Evolutionary conservation across 164 flowering plant species (phyloP), one percentile per base, ranked within the genome.

Genomic region (Cinnamomum micranthum): DNA sequence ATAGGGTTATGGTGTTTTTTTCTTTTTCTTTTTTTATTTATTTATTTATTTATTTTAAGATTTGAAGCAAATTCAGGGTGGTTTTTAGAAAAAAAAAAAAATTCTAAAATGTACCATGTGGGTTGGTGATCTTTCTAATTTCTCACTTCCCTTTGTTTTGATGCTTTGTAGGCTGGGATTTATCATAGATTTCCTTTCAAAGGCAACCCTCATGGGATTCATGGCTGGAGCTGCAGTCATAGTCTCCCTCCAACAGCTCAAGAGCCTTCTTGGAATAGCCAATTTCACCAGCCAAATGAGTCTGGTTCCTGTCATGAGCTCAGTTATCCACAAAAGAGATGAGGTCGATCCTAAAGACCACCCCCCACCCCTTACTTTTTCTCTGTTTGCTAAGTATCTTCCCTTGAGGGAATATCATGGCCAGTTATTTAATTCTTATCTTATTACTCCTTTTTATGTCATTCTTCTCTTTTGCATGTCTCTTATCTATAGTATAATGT

Each of bases 131-230:
- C 6, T 4, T 4, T 31, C 35, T 31, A 31, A 19, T 20, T 58
- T 55, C 13, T 12, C 14, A 19, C n/a, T 12, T 74, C 50, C 62
- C 65, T 35, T 52, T 25, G 68, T 27, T 52, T 33, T 7, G 47
- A 41, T 41, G 47, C 47, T 6, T 55, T 76, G 55, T 87, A 94
- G 97, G 83, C 85, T 95, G 73, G 97, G 98, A 3, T 91, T 95
- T 72, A 84, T 95, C 1, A 89, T 95, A 62, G 98, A 95, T 76
- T 95, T 92, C 73, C 86, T 95, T 0, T 95, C 98, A 23, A 89
- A 89, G 73, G 95, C 97, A 0, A 92, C 92, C 9, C 81, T 92
- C 0, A 82, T 88, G 25, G 98, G 98, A 6, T 95, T 92, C 84
- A 92, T 91, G 97, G 98, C 93, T 62, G 98, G 98, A 12, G 92